A percentile compares a stretch with the other conserved stretches of the same genome.
Conservation (phyloP, 345 rosid genomes). For the Corymbia maculata region DNA sequence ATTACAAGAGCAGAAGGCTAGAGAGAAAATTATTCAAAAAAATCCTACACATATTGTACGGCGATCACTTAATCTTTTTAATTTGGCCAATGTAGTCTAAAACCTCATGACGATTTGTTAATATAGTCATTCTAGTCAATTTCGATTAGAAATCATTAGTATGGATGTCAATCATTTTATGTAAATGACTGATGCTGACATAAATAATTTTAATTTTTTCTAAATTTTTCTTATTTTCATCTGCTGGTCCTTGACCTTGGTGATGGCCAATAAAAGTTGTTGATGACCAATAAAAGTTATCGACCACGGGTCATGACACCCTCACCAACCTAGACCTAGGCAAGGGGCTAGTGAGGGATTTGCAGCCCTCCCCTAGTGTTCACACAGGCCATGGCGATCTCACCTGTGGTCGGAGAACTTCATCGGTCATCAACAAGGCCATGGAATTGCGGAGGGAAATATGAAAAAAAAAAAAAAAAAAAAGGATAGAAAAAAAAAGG, state of each 20-base stretch:
- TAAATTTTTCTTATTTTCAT: not conserved
- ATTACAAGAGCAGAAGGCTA: not conserved
- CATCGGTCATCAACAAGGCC: not conserved
- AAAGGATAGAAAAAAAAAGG: not conserved
- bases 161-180: rapidly evolving
- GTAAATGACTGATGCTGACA: rapidly evolving
- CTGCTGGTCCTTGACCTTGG: rapidly evolving
- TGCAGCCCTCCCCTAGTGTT: not conserved
- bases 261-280: rapidly evolving
- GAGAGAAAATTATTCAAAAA: not conserved
- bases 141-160: rapidly evolving
- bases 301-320: not conserved
- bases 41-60: not conserved
- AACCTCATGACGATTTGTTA: not conserved
- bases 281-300: rapidly evolving
- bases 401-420: not conserved
- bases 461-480: not conserved
- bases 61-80: not conserved
- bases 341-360: not conserved
- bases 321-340: not conserved
- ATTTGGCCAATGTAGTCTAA: not conserved
- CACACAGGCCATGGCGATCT: not conserved
- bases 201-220: not conserved
- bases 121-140: not conserved
- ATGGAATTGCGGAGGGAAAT: not conserved